Conservation (phyloP, 148 eudicot genomes). For the Silene latifolia region DNA sequence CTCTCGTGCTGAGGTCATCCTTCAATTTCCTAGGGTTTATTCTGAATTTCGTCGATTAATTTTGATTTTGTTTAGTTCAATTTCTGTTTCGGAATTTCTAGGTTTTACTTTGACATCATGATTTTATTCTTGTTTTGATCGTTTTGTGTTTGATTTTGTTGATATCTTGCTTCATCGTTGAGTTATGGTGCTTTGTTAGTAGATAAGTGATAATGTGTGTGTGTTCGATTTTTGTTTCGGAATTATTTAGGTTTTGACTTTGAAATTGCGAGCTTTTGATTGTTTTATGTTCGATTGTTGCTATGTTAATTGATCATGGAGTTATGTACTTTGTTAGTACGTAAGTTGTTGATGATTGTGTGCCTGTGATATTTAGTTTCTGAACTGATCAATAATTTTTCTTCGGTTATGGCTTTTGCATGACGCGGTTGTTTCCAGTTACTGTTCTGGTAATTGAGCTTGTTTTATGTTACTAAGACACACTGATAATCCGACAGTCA, state of each 20-base stretch:
- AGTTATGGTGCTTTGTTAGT: neutral
- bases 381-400: neutral
- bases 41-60: neutral
- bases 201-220: neutral
- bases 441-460: too few relatives aligned
- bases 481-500: neutral
- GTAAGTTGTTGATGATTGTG: neutral
- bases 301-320: neutral
- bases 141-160: neutral
- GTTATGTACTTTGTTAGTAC: neutral
- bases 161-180: neutral
- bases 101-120: neutral
- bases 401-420: neutral
- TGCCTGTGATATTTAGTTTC: neutral
- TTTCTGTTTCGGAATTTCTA: neutral
- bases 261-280: neutral
- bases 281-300: neutral
- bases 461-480: too few relatives aligned
- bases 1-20: slow-evolving; percentile 80
- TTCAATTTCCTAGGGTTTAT: slow-evolving; percentile 18
- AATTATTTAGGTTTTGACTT: neutral
- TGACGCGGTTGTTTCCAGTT: neutral
- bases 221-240: neutral
- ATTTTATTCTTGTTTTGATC: neutral
- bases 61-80: neutral